Evolutionary conservation across 176 grass and related monocot genomes (phyloP), one percentile per base, ranked within the genome.

Genomic region (Avena eriantha): DNA sequence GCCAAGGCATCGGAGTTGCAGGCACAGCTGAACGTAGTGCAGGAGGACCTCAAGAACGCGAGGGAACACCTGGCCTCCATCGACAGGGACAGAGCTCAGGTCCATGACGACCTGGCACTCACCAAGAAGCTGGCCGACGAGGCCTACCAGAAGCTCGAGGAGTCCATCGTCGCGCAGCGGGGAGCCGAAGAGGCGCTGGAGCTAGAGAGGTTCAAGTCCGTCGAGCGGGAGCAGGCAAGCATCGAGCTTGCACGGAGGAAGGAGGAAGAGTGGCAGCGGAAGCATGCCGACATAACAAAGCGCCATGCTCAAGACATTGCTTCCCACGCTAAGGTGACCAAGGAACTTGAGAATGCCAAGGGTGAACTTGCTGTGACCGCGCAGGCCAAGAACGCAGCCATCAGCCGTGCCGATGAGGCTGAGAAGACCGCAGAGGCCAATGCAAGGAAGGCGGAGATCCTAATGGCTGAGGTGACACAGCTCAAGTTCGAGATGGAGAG

Each of bases 111-210:
- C 67, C 85, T 94, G 36, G 84, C 84, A 23, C 74, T 82, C 64
- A 71, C 91, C 14, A 87, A 55, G 74, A 74, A 65, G 33, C 82
- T 86, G 17, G 86, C 92, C 2, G 90, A 72, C 36, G 90, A 94
- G 35, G 82, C 91, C 1, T 47, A 75, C 23, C 86, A 69, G 39
- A 92, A 86, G 64, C 84, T 94, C 8, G 89, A 98, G 83, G 89
- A 88, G 17, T 90, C 91, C 34, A 68, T 93, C 19, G 82, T 57
- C 5, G 69, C 84, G 36, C 92, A 79, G 83, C 90, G 76, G 84
- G 22, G 35, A 15, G 96, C 91, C 4, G 93, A 98, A 79, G 96
- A 95, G 75, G 90, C 84, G 6, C 69, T 88, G 39, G 93, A 95
- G 76, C 86, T 95, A 2, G 93, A 98, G 61, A 82, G 87, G 76